Base-by-base conservation (phyloP, 2,329 filamentous ascomycete species). In the Neofusicoccum sp. region DNA sequence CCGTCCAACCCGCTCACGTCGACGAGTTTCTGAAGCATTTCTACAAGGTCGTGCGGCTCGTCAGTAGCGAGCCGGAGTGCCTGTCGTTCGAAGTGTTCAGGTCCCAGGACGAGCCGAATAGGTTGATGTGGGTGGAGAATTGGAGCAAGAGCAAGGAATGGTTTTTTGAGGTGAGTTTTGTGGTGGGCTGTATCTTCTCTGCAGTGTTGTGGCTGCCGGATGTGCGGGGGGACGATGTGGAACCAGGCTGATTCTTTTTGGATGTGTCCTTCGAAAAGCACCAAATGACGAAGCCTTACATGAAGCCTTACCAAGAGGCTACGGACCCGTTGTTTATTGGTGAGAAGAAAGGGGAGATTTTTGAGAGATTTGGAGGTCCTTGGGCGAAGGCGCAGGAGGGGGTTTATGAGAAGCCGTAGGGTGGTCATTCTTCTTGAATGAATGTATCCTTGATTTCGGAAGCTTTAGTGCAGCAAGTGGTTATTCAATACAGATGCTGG, bases 81-180 rank as follows among this genome's bases (percentile, higher is more conserved):
- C n/a, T 60, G 43, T 49, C 44, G 8, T 60, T 60, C 41, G 44
- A 60, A 44, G 44, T 60, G 7, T 49, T 60, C 44, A 39, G 56
- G n/a, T 36, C 5, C 44, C 43, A 31, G 33, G 56, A 47, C n/a
- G 34, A 48, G 45, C 44, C 43, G 44, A 49, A 49, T 12, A 60
- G 49, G 56, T n/a, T 60, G 43, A 60, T 48, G 56, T 58, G 54
- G 54, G n/a, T 58, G 14, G 54, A 58, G 41, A 58, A 14, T 16
- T 58, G 54, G 54, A 58, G 54, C 5, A 58, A 45, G 54, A 28
- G 29, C 3, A 14, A 6, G 41, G 41, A 9, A 16, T 58, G 54
- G 54, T 58, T 58, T n/a, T 12, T 58, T 28, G 39, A 58, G 41
- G 54, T 58, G 16, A 6, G 54, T 36, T 16, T 2, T 11, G 8